Base-by-base conservation (phyloP, 345 rosid species). In the Acer yangbiense region DNA sequence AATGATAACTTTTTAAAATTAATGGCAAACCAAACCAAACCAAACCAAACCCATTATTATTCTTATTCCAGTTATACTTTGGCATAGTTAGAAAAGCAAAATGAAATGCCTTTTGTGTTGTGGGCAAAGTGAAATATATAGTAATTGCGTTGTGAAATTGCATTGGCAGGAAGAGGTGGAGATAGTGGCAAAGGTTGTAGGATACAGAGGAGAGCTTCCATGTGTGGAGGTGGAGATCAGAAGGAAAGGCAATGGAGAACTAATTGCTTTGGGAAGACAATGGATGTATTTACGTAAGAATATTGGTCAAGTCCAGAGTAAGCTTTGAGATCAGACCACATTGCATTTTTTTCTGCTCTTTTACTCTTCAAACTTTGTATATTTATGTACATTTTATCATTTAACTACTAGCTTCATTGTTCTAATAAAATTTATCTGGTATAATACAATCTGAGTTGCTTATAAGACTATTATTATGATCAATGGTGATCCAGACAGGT, bases 91-190 rank as follows among this genome's bases (percentile, higher is more conserved):
- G 6, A 35, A 35, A 43, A 43, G 10, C 46, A 43, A 43, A 43
- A 43, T 43, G 46, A 11, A 9, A 43, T 43, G 2, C 46, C 39
- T 43, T 43, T 43, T 43, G 46, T 43, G 46, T 7, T 43, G 1
- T 43, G 46, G 46, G 46, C 46, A 43, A 8, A 35, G 46, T 43
- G 46, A 43, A 43, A 43, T 7, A 7, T 43, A 50, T 50, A 50
- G 55, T 50, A 54, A 54, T 16, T 16, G 58, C 5, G 27, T 60
- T 1, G 27, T 21, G 27, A 60, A 60, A 60, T 60, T 20, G 64
- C 21, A 1, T 50, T 73, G 76, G 83, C 85, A 87, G 94, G 98
- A 89, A 76, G 92, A 79, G 77, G 91, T 90, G 52, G 93, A 86
- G 81, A 57, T 92, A 48, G 89, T 87, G 78, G 97, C 91, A 62